Evolutionary conservation across 75 land plant genomes (phyloP), one percentile per base, ranked within the genome.

Genomic region (Selaginella tamariscina): DNA sequence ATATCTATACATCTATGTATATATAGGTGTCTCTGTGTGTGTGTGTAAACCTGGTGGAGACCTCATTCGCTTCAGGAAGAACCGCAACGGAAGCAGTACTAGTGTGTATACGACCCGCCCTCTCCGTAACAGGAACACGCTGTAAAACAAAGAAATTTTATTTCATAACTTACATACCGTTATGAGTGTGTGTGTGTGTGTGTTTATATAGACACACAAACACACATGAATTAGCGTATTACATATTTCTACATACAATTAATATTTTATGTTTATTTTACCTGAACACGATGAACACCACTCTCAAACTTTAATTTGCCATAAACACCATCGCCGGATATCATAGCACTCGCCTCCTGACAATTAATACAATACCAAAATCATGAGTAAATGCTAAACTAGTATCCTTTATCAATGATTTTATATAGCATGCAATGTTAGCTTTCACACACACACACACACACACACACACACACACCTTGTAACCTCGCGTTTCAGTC

Each of bases 321-420:
- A 79, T 80, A 94, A 23, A 78, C 96, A 65, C 83, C 88, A 71
- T 74, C 56, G 28, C 98, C 98, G 27, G 88, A 78, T 33, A 94
- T 90, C 65, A 96, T 80, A 29, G 88, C 98, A 77, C 91, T 90
- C 32, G 98, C 98, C 81, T 94, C 98, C 98, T 94, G 82, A n/a
- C n/a, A n/a, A n/a, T n/a, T n/a, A n/a, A n/a, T n/a, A n/a, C n/a
- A n/a, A n/a, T n/a, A n/a, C n/a, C n/a, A n/a, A n/a, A n/a, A n/a
- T n/a, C n/a, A n/a, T n/a, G n/a, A n/a, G n/a, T n/a, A n/a, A n/a
- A n/a, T n/a, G n/a, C n/a, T n/a, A n/a, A n/a, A n/a, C n/a, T n/a
- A n/a, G n/a, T n/a, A n/a, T n/a, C n/a, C n/a, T n/a, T n/a, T n/a
- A n/a, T n/a, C n/a, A n/a, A n/a, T n/a, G n/a, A n/a, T n/a, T n/a